Percentiles rank a stretch among this genome's conserved stretches.
phyloP scores from a whole-genome alignment of 768 basidiomycete species.

The Pholiota microspora region DNA sequence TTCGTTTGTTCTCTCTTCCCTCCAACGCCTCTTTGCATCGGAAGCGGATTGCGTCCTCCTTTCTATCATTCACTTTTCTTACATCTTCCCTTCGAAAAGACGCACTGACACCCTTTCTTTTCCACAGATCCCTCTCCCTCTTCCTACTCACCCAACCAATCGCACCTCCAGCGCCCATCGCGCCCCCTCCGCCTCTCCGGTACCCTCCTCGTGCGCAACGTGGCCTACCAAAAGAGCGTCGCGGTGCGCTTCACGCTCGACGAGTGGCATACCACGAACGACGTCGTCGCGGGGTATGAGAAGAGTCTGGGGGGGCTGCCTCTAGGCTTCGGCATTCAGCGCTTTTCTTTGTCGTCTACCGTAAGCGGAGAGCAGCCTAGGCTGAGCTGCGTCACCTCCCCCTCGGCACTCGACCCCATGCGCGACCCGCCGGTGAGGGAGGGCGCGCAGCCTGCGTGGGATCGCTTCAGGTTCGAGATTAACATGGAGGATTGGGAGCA shows the following conservation, averaged over 20 bases:
- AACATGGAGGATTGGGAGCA: constrained; percentile 69
- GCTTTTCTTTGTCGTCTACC: no score
- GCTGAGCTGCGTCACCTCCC: no score
- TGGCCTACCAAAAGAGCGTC: constrained; percentile 85
- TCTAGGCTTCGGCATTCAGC: constrained; percentile 21
- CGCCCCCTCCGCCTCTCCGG: constrained; percentile 50
- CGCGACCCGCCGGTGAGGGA: not conserved
- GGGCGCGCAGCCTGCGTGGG: constrained; percentile 39
- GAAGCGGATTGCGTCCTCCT: no score
- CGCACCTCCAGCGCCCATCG: constrained; percentile 7
- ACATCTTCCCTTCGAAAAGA: no score
- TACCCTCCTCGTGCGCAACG: constrained; percentile 78
- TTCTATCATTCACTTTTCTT: no score
- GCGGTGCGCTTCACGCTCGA: constrained; percentile 89
- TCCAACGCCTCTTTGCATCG: no score
- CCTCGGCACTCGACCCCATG: constrained; percentile 7
- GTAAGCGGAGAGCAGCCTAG: no score
- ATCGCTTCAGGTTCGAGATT: constrained; percentile 60
- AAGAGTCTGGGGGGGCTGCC: constrained; percentile 41
- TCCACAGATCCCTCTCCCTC: no score
- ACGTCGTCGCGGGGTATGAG: constrained; percentile 60
- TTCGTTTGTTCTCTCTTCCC: no score
- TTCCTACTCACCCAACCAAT: no score
- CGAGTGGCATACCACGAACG: constrained; percentile 90
- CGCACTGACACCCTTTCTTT: no score